Percentiles rank a stretch among this genome's conserved stretches.
These are phyloP conservation scores for Diplogelasinospora grovesii DNA, from an alignment of 495 filamentous ascomycete species.

Conservation along the genomic window DNA sequence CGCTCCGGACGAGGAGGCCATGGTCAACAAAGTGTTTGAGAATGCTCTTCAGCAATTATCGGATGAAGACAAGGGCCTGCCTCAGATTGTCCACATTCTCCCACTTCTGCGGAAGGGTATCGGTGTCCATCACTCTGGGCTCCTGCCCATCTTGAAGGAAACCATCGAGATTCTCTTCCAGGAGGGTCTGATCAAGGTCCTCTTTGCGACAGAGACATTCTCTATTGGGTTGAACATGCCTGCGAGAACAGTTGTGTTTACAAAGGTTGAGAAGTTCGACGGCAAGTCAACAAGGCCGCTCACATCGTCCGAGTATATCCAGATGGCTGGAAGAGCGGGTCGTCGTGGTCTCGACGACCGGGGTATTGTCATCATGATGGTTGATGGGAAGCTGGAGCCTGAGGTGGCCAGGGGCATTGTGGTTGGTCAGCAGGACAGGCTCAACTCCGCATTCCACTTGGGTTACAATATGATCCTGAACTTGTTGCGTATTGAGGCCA, in stretches of 20 bases:
- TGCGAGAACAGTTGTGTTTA: slow-evolving; percentile 97
- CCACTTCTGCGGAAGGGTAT: slow-evolving; percentile 87
- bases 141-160: slow-evolving; percentile 94
- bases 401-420: slow-evolving; percentile 87
- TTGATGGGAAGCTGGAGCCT: slow-evolving; percentile 95
- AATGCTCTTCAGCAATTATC: slow-evolving; percentile 86
- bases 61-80: slow-evolving; percentile 78
- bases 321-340: slow-evolving; percentile 96
- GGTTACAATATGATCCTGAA: slow-evolving; percentile 99
- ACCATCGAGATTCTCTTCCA: slow-evolving; percentile 99
- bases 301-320: slow-evolving; percentile 92
- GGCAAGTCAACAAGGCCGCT: slow-evolving; percentile 76
- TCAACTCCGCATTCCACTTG: slow-evolving; percentile 95
- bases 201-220: slow-evolving; percentile 97
- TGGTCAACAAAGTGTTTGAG: slow-evolving; percentile 89
- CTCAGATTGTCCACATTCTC: slow-evolving; percentile 86
- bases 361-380: slow-evolving; percentile 99
- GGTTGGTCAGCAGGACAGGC: slow-evolving; percentile 87
- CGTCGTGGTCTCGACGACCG: slow-evolving; percentile 95
- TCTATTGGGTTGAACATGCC: slow-evolving; percentile 99
- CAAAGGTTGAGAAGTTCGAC: slow-evolving; percentile 90
- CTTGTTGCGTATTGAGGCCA: slow-evolving; percentile 87
- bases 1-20: slow-evolving; percentile 87
- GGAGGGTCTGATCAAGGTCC: slow-evolving; percentile 92
- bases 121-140: slow-evolving; percentile 92